Base-by-base conservation (phyloP, 2,329 filamentous ascomycete species). In the Stachybotrys elegans region DNA sequence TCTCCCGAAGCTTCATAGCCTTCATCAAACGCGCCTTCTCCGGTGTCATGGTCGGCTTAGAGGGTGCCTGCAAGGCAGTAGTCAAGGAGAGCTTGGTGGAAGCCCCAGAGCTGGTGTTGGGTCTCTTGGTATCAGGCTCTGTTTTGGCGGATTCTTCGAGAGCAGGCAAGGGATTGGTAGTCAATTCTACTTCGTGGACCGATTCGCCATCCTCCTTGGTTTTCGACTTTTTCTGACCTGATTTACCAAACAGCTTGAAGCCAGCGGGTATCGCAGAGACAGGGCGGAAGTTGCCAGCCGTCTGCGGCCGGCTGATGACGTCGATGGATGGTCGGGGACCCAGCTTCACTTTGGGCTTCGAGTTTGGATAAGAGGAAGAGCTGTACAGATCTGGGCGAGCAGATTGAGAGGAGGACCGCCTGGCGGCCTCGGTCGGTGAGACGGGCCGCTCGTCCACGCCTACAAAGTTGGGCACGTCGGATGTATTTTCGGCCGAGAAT, bases 21-120 rank as follows among this genome's bases (percentile, higher is more conserved):
- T 94, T 96, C 88, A 95, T 91, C 50, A 98, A 72, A 43, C 93
- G 79, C 48, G 88, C 82, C 69, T 94, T 97, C 63, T 98, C 93
- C 1, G 88, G 88, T 2, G 88, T 89, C 57, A 94, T 85, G 62
- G 73, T 55, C 63, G 68, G 65, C 54, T 68, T 69, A 6, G 72
- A 65, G 54, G 72, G 70, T 44, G 70, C 51, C 4, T 65, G 57
- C 22, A 66, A 60, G 23, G 62, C 50, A 29, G 60, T 52, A 17
- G 68, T 63, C 47, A n/a, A n/a, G n/a, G n/a, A n/a, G n/a, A n/a
- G n/a, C n/a, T 70, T 70, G 34, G 68, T 59, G 29, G 70, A 67
- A 21, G 68, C 59, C 23, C 69, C 68, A 19, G 74, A 73, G 56
- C 70, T 74, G 9, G 69, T 72, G 20, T 60, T 56, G 3, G 72